Evolutionary conservation across 495 filamentous ascomycete genomes (phyloP).

Genomic region (Penicillium atrosanguineum): DNA sequence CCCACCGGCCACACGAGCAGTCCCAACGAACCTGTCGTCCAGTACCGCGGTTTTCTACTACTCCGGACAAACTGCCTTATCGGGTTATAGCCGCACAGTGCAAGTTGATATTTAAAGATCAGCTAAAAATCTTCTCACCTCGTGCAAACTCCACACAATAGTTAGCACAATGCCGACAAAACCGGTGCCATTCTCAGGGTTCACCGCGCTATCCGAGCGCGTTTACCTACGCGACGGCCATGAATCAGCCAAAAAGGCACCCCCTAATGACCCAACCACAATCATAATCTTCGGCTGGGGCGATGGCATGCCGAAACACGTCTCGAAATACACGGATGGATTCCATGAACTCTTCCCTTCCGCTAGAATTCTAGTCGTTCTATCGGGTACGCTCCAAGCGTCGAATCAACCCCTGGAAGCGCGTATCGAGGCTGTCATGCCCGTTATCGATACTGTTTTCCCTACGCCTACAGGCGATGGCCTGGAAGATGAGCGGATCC

Average conservation of each 20-base stretch:
- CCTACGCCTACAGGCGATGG: conserved; percentile 25
- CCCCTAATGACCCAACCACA: conserved; percentile 24
- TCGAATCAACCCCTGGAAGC: conserved; percentile 39
- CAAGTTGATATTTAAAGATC: not conserved
- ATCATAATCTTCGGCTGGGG: conserved; percentile 53
- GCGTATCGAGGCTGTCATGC: conserved; percentile 46
- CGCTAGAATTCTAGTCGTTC: conserved; percentile 44
- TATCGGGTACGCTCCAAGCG: conserved; percentile 47
- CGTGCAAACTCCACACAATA: not conserved
- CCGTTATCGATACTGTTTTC: conserved; percentile 47
- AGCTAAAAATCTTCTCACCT: not conserved
- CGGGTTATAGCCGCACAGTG: not conserved
- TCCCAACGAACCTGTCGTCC: too few species aligned
- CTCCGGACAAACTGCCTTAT: not conserved
- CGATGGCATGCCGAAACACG: conserved; percentile 49
- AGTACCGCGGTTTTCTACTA: not conserved
- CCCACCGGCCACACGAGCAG: not conserved
- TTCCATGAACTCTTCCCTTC: conserved; percentile 49
- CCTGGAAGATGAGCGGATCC: conserved; percentile 27
- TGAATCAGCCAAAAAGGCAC: conserved; percentile 14
- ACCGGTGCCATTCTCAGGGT: conserved; percentile 27
- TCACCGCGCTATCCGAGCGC: conserved; percentile 25
- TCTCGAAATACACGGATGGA: conserved; percentile 54
- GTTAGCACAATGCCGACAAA: conserved; percentile 17
- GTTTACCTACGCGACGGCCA: conserved; percentile 27